Base-by-base conservation (phyloP, 2,329 filamentous ascomycete species). In the Amauroascus verrucosus region DNA sequence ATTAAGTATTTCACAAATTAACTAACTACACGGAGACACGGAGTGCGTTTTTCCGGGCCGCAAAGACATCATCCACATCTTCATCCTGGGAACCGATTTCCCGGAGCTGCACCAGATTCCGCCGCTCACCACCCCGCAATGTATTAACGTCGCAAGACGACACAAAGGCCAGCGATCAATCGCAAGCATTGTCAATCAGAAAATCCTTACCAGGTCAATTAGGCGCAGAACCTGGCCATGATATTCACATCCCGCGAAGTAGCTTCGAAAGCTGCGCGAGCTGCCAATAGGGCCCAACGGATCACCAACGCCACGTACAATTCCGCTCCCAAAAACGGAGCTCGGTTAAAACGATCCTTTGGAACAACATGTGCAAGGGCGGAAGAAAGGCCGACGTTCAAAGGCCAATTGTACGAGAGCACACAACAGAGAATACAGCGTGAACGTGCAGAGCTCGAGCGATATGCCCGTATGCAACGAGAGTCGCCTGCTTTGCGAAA, bases 401-500 rank as follows among this genome's bases (percentile, higher is more conserved):
- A 80, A 62, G 73, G 75, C 32, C 80, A 84, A 63, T 61, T 84
- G 43, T 82, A 81, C 58, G 77, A 83, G 62, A 83, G 78, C 58
- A 82, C 81, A 13, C 69, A 75, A 38, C 73, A 79, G 60, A 74
- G 81, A 41, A 63, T 84, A 56, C 71, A 78, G 63, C 73, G 76
- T 48, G 81, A 84, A 61, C 74, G 77, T 51, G 76, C 74, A 22
- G 77, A 81, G 62, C 76, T 81, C 62, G 70, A 72, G 32, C 66
- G 74, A 41, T 78, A 74, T 59, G 70, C 75, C 3, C 67, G 69
- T 53, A 65, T 70, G 57, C 66, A 75, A 62, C 63, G 67, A 50
- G 61, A 73, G 60, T 67, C 67, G 2, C 61, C 65, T 3, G 66
- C 67, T 37, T 63, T 70, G 44, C 67, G 67, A 24, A 67, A 69